These are phyloP conservation scores for Alternaria sp. DNA, from an alignment of 2,329 filamentous ascomycete species.

Conservation along the genomic window DNA sequence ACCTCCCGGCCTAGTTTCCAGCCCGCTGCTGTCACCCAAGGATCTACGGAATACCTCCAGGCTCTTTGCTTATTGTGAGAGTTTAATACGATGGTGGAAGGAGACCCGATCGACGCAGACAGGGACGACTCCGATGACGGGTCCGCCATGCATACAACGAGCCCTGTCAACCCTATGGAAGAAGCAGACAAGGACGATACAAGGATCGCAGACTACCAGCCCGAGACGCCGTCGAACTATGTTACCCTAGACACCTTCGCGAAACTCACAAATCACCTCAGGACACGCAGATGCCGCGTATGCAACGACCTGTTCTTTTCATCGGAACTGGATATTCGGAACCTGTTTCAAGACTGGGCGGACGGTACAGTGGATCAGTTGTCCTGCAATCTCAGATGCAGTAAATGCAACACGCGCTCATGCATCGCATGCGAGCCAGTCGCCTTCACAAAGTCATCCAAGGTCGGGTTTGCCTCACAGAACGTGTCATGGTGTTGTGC, in stretches of 20 bases:
- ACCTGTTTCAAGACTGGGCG: constrained; percentile 24
- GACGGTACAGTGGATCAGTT: constrained; percentile 4
- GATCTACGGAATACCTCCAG: background rate
- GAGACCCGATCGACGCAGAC: background rate
- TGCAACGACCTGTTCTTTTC: constrained; percentile 17
- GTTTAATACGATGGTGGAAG: background rate
- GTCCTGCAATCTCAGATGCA: constrained; percentile 24
- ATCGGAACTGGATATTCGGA: constrained; percentile 11
- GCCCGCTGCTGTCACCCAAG: background rate
- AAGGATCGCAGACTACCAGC: background rate
- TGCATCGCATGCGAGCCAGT: constrained; percentile 28
- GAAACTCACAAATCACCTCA: constrained; percentile 18
- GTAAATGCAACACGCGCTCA: constrained; percentile 12
- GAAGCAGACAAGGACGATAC: background rate
- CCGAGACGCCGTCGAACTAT: background rate
- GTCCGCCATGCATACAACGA: background rate
- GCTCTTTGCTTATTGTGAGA: background rate
- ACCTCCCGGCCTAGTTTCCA: background rate
- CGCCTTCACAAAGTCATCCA: background rate
- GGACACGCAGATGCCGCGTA: constrained; percentile 11
- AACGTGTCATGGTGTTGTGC: constrained; percentile 45
- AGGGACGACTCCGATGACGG: background rate
- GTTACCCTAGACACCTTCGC: constrained; percentile 9
- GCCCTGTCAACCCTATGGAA: background rate
- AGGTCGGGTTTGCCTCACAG: constrained; percentile 6